Evolutionary conservation across 2,329 filamentous ascomycete species (phyloP).

Genomic region (Microdochium bolleyi): DNA sequence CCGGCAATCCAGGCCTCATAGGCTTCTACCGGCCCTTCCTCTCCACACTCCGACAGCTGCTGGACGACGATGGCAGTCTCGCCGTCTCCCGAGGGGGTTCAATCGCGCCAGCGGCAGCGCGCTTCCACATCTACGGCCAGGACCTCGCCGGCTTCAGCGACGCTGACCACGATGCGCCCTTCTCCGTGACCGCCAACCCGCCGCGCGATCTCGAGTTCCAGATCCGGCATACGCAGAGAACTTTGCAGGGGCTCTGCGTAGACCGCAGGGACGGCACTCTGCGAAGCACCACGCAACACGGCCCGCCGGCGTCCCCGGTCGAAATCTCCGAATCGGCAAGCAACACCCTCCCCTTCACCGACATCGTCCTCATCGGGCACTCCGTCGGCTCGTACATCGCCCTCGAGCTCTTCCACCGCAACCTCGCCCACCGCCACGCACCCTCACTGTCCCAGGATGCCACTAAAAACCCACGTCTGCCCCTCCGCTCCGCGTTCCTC

Average conservation of each 20-base stretch:
- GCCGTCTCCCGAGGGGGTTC: too few relatives aligned
- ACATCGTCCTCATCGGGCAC: slow-evolving; percentile 63
- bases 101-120: slow-evolving; percentile 15
- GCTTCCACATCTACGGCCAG: slow-evolving; percentile 48
- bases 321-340: too few relatives aligned
- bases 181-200: slow-evolving; percentile 30
- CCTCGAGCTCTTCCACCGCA: slow-evolving; percentile 57
- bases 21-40: slow-evolving; percentile 67
- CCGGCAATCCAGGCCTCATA: slow-evolving; percentile 70
- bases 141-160: slow-evolving; percentile 53
- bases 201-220: slow-evolving; percentile 43
- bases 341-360: slow-evolving; percentile 36
- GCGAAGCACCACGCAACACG: slow-evolving; percentile 16
- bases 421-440: slow-evolving; percentile 24
- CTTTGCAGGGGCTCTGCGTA: slow-evolving; percentile 23
- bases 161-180: slow-evolving; percentile 35
- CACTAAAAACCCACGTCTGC: too few relatives aligned
- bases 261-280: not conserved
- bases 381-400: slow-evolving; percentile 67
- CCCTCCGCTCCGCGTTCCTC: slow-evolving; percentile 47
- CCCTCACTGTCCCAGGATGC: slow-evolving; percentile 11
- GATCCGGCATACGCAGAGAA: slow-evolving; percentile 33
- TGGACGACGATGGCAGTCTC: slow-evolving; percentile 29
- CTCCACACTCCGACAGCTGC: slow-evolving; percentile 41
- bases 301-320: too few relatives aligned